Conservation (phyloP, 352 stramenopile species). For the Pythium chondricola region DNA sequence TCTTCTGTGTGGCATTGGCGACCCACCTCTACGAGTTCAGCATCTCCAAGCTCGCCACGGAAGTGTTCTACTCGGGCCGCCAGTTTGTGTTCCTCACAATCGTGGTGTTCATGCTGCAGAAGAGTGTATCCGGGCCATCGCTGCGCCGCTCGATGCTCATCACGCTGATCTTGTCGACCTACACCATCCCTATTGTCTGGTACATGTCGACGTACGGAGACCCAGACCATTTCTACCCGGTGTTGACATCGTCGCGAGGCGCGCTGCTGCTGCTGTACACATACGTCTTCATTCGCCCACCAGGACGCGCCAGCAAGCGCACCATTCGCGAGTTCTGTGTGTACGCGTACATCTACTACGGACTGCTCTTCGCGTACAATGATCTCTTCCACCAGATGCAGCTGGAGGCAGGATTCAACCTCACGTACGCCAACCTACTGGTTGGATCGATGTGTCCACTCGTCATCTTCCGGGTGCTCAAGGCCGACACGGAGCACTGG, state of each 20-base stretch:
- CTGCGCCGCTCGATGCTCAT: conserved; percentile 34
- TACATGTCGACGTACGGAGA: conserved; percentile 11
- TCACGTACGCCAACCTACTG: conserved; percentile 53
- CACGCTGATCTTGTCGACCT: conserved; percentile 38
- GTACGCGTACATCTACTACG: conserved; percentile 31
- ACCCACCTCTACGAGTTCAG: conserved; percentile 25
- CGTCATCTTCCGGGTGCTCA: conserved; percentile 40
- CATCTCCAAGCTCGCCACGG: conserved; percentile 24
- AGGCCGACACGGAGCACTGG: conserved; percentile 45
- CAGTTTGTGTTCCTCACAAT: conserved; percentile 64
- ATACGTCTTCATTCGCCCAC: conserved; percentile 36
- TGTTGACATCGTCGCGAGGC: conserved; percentile 23
- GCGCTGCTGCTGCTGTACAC: conserved; percentile 34
- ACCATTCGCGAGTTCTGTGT: conserved; percentile 53
- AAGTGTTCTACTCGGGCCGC: conserved; percentile 47
- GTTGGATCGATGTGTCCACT: conserved; percentile 27
- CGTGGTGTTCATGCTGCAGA: conserved; percentile 58
- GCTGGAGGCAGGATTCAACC: conserved; percentile 45
- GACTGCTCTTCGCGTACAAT: conserved; percentile 24
- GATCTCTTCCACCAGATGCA: conserved; percentile 42
- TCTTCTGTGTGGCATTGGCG: conserved; percentile 23
- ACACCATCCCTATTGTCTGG: conserved; percentile 54
- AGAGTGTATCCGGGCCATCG: conserved; percentile 43
- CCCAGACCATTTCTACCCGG: conserved; percentile 26
- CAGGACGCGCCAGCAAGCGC: conserved; percentile 34